Conservation (phyloP, 331 rosid species). For the Phaseolus coccineus region DNA sequence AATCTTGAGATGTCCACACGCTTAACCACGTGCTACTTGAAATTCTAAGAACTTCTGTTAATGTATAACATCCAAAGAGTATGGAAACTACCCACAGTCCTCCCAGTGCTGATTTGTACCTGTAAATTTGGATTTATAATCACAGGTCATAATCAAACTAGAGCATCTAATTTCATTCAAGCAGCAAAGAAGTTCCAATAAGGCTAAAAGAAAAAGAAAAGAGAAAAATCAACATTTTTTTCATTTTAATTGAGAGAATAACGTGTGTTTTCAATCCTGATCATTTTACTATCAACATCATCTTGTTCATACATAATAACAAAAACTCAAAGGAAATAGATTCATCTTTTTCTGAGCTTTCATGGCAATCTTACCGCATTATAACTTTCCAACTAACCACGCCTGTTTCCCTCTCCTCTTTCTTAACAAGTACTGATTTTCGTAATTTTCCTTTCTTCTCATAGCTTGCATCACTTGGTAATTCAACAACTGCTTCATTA, state of each 20-base stretch:
- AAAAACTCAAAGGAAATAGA: slow-evolving; percentile 12
- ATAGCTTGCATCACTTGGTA: slow-evolving; percentile 50
- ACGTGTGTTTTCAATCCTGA: background rate
- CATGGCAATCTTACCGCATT: slow-evolving; percentile 56
- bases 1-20: slow-evolving; percentile 78
- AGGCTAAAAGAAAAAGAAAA: background rate
- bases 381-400: slow-evolving; percentile 83
- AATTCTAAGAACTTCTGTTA: slow-evolving; percentile 81
- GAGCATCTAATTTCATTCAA: slow-evolving; percentile 9
- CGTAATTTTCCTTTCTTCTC: slow-evolving; percentile 60
- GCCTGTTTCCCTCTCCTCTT: slow-evolving; percentile 94
- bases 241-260: slow-evolving; percentile 5
- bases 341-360: slow-evolving; percentile 6
- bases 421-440: slow-evolving; percentile 76
- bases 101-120: slow-evolving; percentile 85
- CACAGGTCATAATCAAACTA: slow-evolving; percentile 23
- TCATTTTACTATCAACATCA: background rate
- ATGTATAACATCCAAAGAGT: slow-evolving; percentile 66
- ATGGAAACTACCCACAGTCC: slow-evolving; percentile 80
- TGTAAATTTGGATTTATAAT: slow-evolving; percentile 43
- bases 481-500: slow-evolving; percentile 49
- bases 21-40: slow-evolving; percentile 90
- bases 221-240: background rate
- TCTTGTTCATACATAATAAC: background rate
- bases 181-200: background rate